Evolutionary conservation across 805 yeast genomes (phyloP).

Genomic region (Candida patagonica): DNA sequence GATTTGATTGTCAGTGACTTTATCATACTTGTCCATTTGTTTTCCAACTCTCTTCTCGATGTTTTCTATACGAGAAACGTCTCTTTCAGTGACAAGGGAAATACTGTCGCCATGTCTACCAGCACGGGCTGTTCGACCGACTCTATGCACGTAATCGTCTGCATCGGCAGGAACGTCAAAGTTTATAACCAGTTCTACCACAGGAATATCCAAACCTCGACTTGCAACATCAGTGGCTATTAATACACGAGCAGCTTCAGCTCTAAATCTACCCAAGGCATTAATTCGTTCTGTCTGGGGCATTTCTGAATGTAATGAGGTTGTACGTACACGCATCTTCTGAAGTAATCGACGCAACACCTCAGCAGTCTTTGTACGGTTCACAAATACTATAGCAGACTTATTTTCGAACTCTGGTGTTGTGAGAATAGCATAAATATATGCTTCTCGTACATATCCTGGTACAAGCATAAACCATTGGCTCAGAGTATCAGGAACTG

Average conservation of each 20-base stretch:
- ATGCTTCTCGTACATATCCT: conserved; percentile 82
- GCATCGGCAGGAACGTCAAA: conserved; percentile 94
- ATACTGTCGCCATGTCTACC: conserved; percentile 82
- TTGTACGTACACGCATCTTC: conserved; percentile 65
- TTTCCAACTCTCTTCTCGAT: conserved; percentile 78
- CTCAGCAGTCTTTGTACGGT: conserved; percentile 86
- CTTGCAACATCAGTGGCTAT: conserved; percentile 97
- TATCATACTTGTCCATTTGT: conserved; percentile 68
- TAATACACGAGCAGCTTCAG: conserved; percentile 85
- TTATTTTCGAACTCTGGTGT: conserved; percentile 52
- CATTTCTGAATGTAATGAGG: conserved; percentile 91
- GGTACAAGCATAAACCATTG: conserved; percentile 72
- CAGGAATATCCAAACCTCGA: conserved; percentile 94
- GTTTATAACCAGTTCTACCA: conserved; percentile 81
- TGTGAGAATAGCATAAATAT: conserved; percentile 58
- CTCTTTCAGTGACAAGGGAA: conserved; percentile 77
- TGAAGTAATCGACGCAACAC: conserved; percentile 68
- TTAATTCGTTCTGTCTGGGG: conserved; percentile 87
- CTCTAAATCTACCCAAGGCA: conserved; percentile 85
- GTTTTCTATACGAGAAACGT: conserved; percentile 67
- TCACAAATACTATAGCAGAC: conserved; percentile 82
- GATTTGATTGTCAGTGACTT: conserved; percentile 65
- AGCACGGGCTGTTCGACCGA: conserved; percentile 98
- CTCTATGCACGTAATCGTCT: conserved; percentile 92
- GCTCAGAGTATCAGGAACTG: conserved; percentile 65